phyloP scores from a whole-genome alignment of 257 asterid species.

The Penstemon newberryi region DNA sequence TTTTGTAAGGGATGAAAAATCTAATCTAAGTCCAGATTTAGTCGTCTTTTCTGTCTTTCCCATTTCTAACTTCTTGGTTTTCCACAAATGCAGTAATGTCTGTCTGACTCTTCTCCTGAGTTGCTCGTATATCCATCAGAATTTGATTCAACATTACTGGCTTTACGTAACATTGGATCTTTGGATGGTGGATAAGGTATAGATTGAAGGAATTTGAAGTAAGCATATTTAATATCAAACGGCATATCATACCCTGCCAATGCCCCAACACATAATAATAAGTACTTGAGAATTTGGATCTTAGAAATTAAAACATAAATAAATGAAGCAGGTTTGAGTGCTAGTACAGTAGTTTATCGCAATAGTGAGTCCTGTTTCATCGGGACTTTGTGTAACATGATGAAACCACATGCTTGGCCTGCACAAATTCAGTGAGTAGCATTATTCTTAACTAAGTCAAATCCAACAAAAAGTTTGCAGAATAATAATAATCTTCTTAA shows the following conservation, averaged over 20 bases:
- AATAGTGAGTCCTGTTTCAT: slow-evolving; percentile 63
- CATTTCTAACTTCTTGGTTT: not conserved
- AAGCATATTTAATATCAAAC: slow-evolving; percentile 85
- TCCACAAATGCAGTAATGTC: slow-evolving; percentile 20
- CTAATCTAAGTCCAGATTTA: too few relatives aligned
- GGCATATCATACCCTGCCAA: slow-evolving; percentile 94
- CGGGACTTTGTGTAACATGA: slow-evolving; percentile 76
- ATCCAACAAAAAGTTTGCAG: not conserved
- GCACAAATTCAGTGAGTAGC: slow-evolving; percentile 32
- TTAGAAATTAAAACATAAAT: slow-evolving; percentile 14
- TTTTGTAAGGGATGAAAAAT: too few relatives aligned
- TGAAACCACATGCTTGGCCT: slow-evolving; percentile 99
- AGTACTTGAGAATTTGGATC: slow-evolving; percentile 15
- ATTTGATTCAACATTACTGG: slow-evolving; percentile 24
- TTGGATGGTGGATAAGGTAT: slow-evolving; percentile 41
- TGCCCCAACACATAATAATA: not conserved
- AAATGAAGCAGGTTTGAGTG: slow-evolving; percentile 4
- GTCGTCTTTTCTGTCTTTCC: too few relatives aligned
- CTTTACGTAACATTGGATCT: slow-evolving; percentile 21
- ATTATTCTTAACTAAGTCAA: not conserved
- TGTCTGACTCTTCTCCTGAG: slow-evolving; percentile 31
- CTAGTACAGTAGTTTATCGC: slow-evolving; percentile 81
- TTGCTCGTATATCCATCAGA: slow-evolving; percentile 8
- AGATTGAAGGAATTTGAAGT: slow-evolving; percentile 83
- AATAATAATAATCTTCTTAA: not conserved